Evolutionary conservation across 2,329 filamentous ascomycete species (phyloP).

Genomic region (Fonsecaea erecta): DNA sequence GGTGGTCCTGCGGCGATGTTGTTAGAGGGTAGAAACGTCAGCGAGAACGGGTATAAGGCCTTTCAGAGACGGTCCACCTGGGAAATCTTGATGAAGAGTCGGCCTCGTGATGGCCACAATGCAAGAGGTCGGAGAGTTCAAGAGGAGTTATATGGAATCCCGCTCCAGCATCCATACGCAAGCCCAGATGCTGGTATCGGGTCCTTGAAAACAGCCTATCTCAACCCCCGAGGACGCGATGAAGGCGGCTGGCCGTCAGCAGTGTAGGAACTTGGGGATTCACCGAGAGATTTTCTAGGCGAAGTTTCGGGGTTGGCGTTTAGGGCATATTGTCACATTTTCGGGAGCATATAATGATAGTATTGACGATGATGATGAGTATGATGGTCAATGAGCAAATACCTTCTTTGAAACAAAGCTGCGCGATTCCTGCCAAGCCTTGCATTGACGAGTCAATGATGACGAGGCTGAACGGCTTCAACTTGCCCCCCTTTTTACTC

Average conservation of each 20-base stretch:
- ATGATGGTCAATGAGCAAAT: neutral
- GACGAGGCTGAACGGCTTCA: neutral
- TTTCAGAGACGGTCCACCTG: neutral
- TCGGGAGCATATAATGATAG: neutral
- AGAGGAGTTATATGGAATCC: neutral
- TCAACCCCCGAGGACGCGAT: neutral
- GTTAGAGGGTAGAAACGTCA: conserved; percentile 7
- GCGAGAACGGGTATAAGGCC: neutral
- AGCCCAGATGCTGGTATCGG: neutral
- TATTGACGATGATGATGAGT: neutral
- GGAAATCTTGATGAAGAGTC: neutral
- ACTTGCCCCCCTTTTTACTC: neutral
- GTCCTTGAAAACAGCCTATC: neutral
- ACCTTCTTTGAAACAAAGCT: neutral
- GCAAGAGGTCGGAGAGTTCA: neutral
- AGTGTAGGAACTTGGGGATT: neutral
- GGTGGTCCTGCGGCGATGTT: conserved; percentile 11
- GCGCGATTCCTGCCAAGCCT: neutral
- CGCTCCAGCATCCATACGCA: neutral
- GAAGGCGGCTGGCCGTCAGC: neutral
- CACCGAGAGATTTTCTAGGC: neutral
- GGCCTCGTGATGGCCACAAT: neutral
- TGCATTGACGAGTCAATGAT: no score
- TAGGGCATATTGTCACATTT: neutral
- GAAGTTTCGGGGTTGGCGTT: neutral